These are phyloP conservation scores for Gossypium ekmanianum DNA, from an alignment of 345 rosid species.

Conservation along the genomic window DNA sequence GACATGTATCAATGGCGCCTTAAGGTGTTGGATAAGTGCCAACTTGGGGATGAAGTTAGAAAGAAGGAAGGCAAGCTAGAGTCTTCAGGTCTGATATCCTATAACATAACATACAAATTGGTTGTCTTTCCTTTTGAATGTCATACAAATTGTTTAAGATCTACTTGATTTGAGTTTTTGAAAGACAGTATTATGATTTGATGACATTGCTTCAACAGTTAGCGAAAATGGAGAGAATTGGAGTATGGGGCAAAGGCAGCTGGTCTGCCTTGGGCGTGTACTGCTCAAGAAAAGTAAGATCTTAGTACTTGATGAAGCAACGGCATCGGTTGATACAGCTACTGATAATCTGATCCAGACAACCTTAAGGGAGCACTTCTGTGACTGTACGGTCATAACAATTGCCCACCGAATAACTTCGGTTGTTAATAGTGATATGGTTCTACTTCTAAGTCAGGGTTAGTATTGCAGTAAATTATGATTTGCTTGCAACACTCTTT, in stretches of 20 bases:
- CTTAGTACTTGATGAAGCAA: constrained; percentile 86
- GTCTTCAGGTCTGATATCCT: constrained; percentile 36
- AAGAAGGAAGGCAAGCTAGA: constrained; percentile 72
- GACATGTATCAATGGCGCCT: constrained; percentile 14
- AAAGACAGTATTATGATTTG: background rate
- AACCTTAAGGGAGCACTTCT: constrained; percentile 59
- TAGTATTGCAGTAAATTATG: constrained; percentile 11
- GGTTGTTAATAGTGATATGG: constrained; percentile 77
- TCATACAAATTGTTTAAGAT: background rate
- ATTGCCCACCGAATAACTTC: constrained; percentile 87
- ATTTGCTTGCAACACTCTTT: too few species aligned
- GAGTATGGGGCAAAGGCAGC: constrained; percentile 94
- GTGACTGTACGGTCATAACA: constrained; percentile 65
- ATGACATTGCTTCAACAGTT: constrained; percentile 34
- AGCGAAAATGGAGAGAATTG: constrained; percentile 86
- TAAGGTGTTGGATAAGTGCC: constrained; percentile 88
- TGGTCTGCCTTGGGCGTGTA: constrained; percentile 78
- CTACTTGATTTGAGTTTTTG: background rate
- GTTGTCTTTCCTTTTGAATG: background rate
- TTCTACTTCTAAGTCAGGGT: constrained; percentile 71
- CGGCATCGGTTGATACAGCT: constrained; percentile 83
- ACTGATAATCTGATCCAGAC: constrained; percentile 82
- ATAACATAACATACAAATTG: background rate
- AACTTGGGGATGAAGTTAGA: constrained; percentile 84
- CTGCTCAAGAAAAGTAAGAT: constrained; percentile 74